A percentile compares a stretch with the other conserved stretches of the same genome.
Evolutionary conservation across 306 rosid species (phyloP).

Genomic region (Macrotyloma uniflorum): DNA sequence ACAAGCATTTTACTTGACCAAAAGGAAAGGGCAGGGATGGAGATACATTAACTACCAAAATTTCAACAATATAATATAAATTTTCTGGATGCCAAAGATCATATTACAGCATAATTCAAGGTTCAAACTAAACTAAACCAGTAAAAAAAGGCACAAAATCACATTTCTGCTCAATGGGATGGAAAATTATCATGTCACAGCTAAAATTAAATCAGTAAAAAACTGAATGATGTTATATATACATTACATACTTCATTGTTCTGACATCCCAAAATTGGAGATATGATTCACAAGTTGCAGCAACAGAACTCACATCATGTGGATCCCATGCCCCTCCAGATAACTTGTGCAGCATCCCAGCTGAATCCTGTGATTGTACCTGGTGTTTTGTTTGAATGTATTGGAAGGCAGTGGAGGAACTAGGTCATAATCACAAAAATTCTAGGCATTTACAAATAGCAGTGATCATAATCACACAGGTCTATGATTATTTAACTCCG

Average conservation of each 20-base stretch:
- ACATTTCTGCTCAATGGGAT: background rate
- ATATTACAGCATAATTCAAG: conserved; percentile 32
- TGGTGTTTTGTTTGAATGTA: conserved; percentile 31
- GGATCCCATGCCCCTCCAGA: conserved; percentile 99
- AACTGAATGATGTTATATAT: conserved; percentile 25
- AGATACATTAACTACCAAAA: conserved; percentile 15
- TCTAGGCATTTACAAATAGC: conserved; percentile 6
- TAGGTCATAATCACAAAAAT: conserved; percentile 38
- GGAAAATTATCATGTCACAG: conserved; percentile 6
- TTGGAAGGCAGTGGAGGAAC: background rate
- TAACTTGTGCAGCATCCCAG: conserved; percentile 78
- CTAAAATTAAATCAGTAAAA: conserved; percentile 20
- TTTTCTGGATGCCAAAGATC: conserved; percentile 3
- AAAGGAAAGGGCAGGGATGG: background rate
- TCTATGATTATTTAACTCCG: conserved; percentile 12
- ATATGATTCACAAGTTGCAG: conserved; percentile 81
- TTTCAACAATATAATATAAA: background rate
- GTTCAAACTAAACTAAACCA: conserved; percentile 8
- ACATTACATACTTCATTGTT: conserved; percentile 79
- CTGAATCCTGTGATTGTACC: conserved; percentile 91
- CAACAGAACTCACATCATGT: conserved; percentile 86
- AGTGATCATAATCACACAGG: background rate
- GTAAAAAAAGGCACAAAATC: background rate
- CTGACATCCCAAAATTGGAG: conserved; percentile 93
- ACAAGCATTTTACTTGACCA: background rate